Conservation (phyloP, 2,329 filamentous ascomycete genomes). For the Sordariomycetes sp. region DNA sequence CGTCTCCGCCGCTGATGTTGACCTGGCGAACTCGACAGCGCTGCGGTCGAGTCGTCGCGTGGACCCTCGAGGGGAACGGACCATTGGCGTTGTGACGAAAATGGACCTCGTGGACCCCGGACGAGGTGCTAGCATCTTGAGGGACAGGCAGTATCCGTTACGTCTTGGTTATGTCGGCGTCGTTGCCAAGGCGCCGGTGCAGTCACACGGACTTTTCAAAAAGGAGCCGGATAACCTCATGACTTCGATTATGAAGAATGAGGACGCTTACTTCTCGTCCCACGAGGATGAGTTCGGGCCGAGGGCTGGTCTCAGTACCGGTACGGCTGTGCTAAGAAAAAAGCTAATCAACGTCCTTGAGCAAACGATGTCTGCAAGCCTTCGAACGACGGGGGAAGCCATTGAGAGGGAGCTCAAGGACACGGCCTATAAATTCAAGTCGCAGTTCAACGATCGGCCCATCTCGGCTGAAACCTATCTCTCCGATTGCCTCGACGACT, state of each 20-base stretch:
- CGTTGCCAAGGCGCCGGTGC: conserved; percentile 63
- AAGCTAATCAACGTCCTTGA: conserved; percentile 96
- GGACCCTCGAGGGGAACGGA: conserved; percentile 86
- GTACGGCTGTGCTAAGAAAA: conserved; percentile 76
- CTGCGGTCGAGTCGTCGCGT: conserved; percentile 80
- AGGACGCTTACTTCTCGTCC: conserved; percentile 72
- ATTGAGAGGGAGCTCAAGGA: conserved; percentile 94
- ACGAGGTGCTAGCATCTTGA: conserved; percentile 66
- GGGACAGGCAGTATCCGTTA: conserved; percentile 84
- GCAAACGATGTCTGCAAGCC: conserved; percentile 88
- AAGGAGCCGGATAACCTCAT: conserved; percentile 70
- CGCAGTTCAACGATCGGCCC: conserved; percentile 95
- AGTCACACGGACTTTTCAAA: conserved; percentile 62
- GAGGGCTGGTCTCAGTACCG: conserved; percentile 60
- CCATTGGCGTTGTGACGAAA: conserved; percentile 97
- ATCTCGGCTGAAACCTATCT: conserved; percentile 93
- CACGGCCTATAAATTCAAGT: conserved; percentile 96
- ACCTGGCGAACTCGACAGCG: conserved; percentile 91
- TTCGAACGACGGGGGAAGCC: conserved; percentile 80
- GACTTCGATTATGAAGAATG: conserved; percentile 73
- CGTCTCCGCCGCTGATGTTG: conserved; percentile 94
- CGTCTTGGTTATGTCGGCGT: conserved; percentile 95
- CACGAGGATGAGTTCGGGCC: conserved; percentile 72
- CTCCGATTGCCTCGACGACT: conserved; percentile 84
- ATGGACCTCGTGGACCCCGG: conserved; percentile 90